phyloP scores from a whole-genome alignment of 2,329 filamentous ascomycete species.

The Neopestalotiopsis sp. region DNA sequence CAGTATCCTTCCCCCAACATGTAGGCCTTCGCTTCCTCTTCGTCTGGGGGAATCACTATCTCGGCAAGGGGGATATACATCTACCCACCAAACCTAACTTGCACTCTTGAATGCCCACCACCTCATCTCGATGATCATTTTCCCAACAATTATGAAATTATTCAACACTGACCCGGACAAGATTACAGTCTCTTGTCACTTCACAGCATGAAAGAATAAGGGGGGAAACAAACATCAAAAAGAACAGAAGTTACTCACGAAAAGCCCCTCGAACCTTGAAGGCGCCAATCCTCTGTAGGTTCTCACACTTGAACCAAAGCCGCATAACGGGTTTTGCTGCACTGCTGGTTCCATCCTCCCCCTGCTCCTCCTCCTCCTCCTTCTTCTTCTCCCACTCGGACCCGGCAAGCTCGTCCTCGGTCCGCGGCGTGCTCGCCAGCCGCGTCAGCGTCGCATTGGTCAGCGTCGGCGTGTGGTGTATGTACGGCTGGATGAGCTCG shows the following conservation, averaged over 20 bases:
- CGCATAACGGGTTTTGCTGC: slow-evolving; percentile 63
- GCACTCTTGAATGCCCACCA: too few relatives aligned
- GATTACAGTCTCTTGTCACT: too few relatives aligned
- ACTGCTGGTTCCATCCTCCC: slow-evolving; percentile 40
- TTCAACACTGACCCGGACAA: too few relatives aligned
- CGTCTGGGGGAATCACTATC: too few relatives aligned
- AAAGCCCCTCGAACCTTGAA: slow-evolving; percentile 95
- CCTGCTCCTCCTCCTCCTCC: slow-evolving; percentile 37
- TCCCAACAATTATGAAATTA: too few relatives aligned
- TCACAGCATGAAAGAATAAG: not conserved
- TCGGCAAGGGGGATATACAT: too few relatives aligned
- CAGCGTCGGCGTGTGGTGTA: slow-evolving; percentile 84
- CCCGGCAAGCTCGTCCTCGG: slow-evolving; percentile 54
- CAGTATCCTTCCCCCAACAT: not conserved
- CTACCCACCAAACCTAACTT: too few relatives aligned
- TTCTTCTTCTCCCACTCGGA: slow-evolving; percentile 59
- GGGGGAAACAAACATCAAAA: not conserved
- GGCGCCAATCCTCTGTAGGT: slow-evolving; percentile 86
- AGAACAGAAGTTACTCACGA: slow-evolving; percentile 37
- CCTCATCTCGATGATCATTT: too few relatives aligned
- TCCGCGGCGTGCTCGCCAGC: slow-evolving; percentile 76
- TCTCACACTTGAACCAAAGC: slow-evolving; percentile 96
- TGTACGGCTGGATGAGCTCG: slow-evolving; percentile 72
- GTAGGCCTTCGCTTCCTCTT: too few relatives aligned
- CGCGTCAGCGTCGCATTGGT: slow-evolving; percentile 77